A percentile compares a stretch with the other conserved stretches of the same genome.
These are phyloP conservation scores for Trichomonas vaginalis DNA, from an alignment of 208 protist species.

Conservation along the genomic window DNA sequence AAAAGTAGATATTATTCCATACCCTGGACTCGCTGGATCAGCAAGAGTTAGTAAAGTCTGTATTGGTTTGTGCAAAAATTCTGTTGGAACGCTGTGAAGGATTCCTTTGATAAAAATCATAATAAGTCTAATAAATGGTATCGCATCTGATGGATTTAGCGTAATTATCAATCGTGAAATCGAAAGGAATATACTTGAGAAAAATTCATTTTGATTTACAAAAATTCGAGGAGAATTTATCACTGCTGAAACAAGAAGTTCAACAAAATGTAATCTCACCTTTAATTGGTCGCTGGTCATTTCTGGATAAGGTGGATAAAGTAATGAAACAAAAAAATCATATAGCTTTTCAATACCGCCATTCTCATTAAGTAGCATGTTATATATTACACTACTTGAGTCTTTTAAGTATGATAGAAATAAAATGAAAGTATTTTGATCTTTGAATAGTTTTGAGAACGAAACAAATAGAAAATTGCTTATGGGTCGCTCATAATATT, in stretches of 20 bases:
- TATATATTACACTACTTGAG: neutral
- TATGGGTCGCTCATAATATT: neutral
- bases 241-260: neutral
- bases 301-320: neutral
- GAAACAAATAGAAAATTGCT: neutral
- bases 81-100: neutral
- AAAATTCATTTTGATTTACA: neutral
- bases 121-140: neutral
- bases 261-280: neutral
- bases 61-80: neutral
- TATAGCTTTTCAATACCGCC: neutral
- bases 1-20: neutral
- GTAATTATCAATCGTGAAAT: neutral
- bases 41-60: neutral
- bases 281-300: neutral
- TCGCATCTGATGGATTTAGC: neutral
- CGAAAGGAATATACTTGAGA: neutral
- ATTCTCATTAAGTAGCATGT: neutral
- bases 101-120: neutral
- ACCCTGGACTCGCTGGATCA: neutral
- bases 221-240: neutral
- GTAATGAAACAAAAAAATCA: neutral
- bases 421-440: neutral
- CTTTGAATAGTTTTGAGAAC: neutral
- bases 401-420: neutral